Evolutionary conservation across 106 monocot species (phyloP).

Genomic region (Narthecium ossifragum): DNA sequence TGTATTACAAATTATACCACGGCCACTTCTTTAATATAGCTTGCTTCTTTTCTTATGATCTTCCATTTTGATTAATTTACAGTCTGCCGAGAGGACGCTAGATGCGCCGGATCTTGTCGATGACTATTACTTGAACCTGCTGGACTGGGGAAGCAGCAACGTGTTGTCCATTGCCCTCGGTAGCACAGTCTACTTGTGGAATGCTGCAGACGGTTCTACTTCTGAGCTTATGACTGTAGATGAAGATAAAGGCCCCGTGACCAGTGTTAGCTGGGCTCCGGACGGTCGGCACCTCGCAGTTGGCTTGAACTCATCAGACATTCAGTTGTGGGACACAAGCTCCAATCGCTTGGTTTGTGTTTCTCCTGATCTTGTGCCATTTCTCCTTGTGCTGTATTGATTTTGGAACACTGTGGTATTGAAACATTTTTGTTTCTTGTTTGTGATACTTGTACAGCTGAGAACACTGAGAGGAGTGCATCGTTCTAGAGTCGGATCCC

Average conservation of each 20-base stretch:
- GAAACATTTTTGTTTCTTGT: not conserved
- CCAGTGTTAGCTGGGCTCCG: conserved; percentile 9
- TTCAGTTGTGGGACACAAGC: not conserved
- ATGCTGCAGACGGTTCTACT: conserved; percentile 4
- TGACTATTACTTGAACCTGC: conserved; percentile 11
- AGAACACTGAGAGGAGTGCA: conserved; percentile 10
- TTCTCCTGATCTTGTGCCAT: not conserved
- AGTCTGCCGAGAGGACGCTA: conserved; percentile 11
- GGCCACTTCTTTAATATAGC: not conserved
- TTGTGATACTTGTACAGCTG: conserved; percentile 1
- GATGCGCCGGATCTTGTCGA: conserved; percentile 13
- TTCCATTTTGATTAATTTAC: not conserved
- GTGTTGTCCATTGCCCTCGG: conserved; percentile 10
- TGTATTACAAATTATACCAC: not conserved
- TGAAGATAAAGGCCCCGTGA: conserved; percentile 9
- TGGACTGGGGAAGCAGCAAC: conserved; percentile 13
- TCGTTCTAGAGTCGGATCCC: not conserved
- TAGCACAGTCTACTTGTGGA: conserved; percentile 13
- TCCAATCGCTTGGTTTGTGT: not conserved
- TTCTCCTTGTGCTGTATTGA: not conserved
- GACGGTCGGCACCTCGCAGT: not conserved
- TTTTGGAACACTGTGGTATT: no score
- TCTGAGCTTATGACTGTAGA: conserved; percentile 6
- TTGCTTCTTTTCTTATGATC: not conserved
- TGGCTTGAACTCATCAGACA: not conserved